These are phyloP conservation scores for Cotoneaster glaucophyllus DNA, from an alignment of 306 rosid species.

Conservation along the genomic window DNA sequence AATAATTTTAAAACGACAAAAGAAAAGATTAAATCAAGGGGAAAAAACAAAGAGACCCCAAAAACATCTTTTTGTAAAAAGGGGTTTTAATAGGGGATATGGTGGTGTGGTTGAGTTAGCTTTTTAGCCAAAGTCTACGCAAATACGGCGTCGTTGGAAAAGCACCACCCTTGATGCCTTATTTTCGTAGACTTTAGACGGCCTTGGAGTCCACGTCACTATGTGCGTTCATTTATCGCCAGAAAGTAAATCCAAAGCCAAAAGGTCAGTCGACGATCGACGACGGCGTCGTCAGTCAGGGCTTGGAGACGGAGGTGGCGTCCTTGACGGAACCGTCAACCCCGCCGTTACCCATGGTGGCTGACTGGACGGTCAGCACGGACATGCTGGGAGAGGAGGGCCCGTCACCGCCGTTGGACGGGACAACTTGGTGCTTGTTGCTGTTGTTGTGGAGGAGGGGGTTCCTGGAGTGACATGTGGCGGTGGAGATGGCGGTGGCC, in stretches of 20 bases:
- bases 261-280: constrained; percentile 13
- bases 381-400: constrained; percentile 91
- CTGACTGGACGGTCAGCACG: constrained; percentile 67
- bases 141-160: constrained; percentile 65
- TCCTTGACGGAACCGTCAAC: constrained; percentile 55
- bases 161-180: constrained; percentile 15
- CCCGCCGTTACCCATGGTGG: constrained; percentile 39
- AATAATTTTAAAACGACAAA: neutral
- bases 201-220: neutral
- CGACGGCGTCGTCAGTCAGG: constrained; percentile 33
- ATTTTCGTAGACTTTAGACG: constrained; percentile 44
- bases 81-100: neutral
- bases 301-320: constrained; percentile 62
- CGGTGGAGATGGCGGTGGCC: constrained; percentile 82
- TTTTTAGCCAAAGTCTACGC: constrained; percentile 34
- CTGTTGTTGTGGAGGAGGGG: constrained; percentile 25
- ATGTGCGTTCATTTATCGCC: neutral
- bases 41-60: neutral
- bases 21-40: neutral
- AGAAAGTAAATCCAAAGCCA: neutral
- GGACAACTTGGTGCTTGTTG: constrained; percentile 5
- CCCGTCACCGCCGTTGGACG: constrained; percentile 58
- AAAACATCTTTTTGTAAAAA: neutral
- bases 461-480: constrained; percentile 75
- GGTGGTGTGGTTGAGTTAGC: constrained; percentile 16